phyloP scores from a whole-genome alignment of 208 protist genomes.

The Crithidia thermophila region DNA sequence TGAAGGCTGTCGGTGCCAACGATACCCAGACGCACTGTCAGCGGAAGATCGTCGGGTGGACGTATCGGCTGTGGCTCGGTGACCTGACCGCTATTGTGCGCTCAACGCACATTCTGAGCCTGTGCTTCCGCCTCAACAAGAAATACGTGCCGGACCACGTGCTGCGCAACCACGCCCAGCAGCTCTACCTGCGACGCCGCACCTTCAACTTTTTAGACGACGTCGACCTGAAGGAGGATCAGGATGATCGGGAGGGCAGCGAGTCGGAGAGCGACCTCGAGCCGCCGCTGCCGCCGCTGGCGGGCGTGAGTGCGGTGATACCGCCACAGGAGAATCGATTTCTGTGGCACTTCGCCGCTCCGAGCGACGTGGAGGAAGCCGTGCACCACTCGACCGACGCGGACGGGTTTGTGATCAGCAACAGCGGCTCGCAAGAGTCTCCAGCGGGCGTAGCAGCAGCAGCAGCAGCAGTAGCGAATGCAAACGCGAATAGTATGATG shows the following conservation, averaged over 20 bases:
- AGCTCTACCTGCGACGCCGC: constrained; percentile 41
- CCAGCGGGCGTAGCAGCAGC: neutral
- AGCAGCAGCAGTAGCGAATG: neutral
- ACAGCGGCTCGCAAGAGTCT: neutral
- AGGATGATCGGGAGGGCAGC: constrained; percentile 4
- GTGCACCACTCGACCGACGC: neutral
- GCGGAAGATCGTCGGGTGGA: constrained; percentile 38
- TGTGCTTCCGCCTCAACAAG: constrained; percentile 81
- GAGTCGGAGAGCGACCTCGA: constrained; percentile 38
- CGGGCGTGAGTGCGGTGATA: constrained; percentile 5
- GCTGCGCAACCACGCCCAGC: constrained; percentile 59
- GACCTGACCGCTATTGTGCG: constrained; percentile 68
- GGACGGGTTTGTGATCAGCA: neutral
- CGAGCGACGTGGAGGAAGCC: constrained; percentile 2
- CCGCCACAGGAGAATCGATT: constrained; percentile 11
- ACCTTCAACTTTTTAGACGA: constrained; percentile 36
- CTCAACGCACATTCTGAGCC: constrained; percentile 64
- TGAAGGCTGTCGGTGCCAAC: constrained; percentile 46
- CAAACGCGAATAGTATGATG: no score
- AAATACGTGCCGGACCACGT: constrained; percentile 89
- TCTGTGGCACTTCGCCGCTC: constrained; percentile 21
- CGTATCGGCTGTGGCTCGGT: constrained; percentile 63
- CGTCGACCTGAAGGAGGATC: constrained; percentile 21
- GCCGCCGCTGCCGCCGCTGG: constrained; percentile 1
- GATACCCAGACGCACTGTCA: constrained; percentile 29